Conservation (phyloP, 352 stramenopile species). For the Peronospora tabacina region DNA sequence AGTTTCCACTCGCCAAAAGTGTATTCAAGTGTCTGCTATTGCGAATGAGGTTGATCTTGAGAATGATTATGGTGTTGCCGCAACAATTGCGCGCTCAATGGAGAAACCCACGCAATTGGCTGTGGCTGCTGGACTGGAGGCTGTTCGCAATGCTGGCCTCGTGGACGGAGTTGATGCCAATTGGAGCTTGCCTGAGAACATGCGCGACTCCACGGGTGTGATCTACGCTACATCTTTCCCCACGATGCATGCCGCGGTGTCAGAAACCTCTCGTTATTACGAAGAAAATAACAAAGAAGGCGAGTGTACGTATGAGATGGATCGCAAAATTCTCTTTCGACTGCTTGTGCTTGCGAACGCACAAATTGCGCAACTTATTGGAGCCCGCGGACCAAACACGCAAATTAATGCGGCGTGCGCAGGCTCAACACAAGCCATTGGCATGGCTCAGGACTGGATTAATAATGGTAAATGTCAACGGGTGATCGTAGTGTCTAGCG, state of each 20-base stretch:
- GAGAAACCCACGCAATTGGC: slow-evolving; percentile 91
- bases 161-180: slow-evolving; percentile 39
- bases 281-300: slow-evolving; percentile 14
- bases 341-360: slow-evolving; percentile 93
- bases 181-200: slow-evolving; percentile 86
- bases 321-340: slow-evolving; percentile 96
- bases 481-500: slow-evolving; percentile 92
- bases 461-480: slow-evolving; percentile 86
- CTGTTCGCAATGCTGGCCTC: slow-evolving; percentile 88
- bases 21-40: slow-evolving; percentile 88
- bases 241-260: slow-evolving; percentile 90
- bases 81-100: slow-evolving; percentile 90
- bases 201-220: slow-evolving; percentile 86
- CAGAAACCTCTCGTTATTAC: slow-evolving; percentile 83
- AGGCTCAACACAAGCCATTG: slow-evolving; percentile 89
- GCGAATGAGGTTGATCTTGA: slow-evolving; percentile 66
- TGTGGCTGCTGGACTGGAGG: slow-evolving; percentile 91
- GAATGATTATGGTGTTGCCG: slow-evolving; percentile 80
- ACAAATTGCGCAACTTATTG: slow-evolving; percentile 93
- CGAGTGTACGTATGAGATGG: slow-evolving; percentile 80
- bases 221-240: slow-evolving; percentile 95
- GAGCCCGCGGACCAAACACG: slow-evolving; percentile 91
- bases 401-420: slow-evolving; percentile 95
- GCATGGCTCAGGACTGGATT: slow-evolving; percentile 93
- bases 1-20: slow-evolving; percentile 42